phyloP scores from a whole-genome alignment of 768 basidiomycete genomes.

The Suillus luteus region DNA sequence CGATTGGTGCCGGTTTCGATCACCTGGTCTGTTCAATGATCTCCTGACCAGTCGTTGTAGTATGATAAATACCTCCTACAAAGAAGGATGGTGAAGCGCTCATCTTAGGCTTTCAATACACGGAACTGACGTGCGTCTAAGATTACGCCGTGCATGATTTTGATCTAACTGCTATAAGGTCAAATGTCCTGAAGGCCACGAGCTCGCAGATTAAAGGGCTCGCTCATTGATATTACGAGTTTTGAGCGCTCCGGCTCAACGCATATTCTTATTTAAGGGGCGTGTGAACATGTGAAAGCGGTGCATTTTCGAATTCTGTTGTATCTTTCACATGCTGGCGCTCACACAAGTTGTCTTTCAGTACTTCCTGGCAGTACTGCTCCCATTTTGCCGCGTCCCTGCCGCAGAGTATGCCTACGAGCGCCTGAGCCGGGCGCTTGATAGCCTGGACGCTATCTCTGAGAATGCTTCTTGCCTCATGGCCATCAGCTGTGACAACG shows the following conservation, averaged over 20 bases:
- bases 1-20: neutral
- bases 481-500: neutral
- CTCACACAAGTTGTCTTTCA: neutral
- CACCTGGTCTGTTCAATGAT: neutral
- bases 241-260: no score
- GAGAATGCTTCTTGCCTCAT: constrained; percentile 2
- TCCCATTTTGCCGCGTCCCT: neutral
- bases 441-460: neutral
- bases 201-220: no score
- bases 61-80: neutral
- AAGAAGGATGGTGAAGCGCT: neutral
- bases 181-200: no score
- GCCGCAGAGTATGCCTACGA: neutral
- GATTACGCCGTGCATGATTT: neutral
- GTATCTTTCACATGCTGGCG: neutral
- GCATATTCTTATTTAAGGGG: neutral
- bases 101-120: neutral
- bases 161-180: neutral
- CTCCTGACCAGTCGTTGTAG: neutral
- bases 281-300: neutral
- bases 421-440: neutral
- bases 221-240: no score
- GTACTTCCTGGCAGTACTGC: neutral
- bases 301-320: neutral
- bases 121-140: neutral